Conservation (phyloP, 2,329 filamentous ascomycete species). For the Beauveria rudraprayagi region DNA sequence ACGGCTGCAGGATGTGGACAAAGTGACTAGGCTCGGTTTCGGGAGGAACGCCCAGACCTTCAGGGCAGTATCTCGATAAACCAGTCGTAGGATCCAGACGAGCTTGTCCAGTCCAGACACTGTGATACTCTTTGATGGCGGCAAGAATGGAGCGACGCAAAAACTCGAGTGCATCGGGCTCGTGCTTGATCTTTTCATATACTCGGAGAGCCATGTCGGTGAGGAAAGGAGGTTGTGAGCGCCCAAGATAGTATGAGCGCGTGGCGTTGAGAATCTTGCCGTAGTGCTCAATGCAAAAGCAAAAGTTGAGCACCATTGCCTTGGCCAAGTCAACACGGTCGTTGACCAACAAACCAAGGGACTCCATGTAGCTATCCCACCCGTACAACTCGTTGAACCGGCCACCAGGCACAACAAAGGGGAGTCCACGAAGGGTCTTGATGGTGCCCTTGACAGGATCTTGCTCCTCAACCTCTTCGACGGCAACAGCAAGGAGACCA, state of each 20-base stretch:
- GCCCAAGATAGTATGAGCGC: conserved; percentile 86
- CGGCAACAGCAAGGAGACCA: conserved; percentile 80
- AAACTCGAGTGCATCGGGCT: conserved; percentile 73
- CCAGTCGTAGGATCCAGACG: conserved; percentile 70
- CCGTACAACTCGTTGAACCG: conserved; percentile 98
- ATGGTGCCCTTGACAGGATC: conserved; percentile 46
- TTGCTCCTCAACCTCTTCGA: conserved; percentile 63
- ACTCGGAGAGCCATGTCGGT: conserved; percentile 95
- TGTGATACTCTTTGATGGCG: conserved; percentile 94
- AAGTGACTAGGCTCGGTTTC: conserved; percentile 89
- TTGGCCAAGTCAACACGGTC: conserved; percentile 83
- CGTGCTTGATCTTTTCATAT: conserved; percentile 86
- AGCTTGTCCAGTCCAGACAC: conserved; percentile 74
- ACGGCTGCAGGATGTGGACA: conserved; percentile 71
- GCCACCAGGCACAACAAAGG: conserved; percentile 95
- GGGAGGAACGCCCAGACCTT: conserved; percentile 77
- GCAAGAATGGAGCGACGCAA: conserved; percentile 72
- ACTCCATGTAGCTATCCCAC: conserved; percentile 99
- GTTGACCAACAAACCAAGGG: conserved; percentile 77
- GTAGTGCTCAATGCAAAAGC: conserved; percentile 97
- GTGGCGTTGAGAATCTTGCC: conserved; percentile 98
- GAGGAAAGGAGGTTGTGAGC: conserved; percentile 92
- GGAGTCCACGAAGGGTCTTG: conserved; percentile 67
- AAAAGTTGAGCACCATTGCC: conserved; percentile 92
- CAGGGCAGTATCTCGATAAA: conserved; percentile 75